Conservation (phyloP, 2,329 filamentous ascomycete genomes). For the Botrytis elliptica region DNA sequence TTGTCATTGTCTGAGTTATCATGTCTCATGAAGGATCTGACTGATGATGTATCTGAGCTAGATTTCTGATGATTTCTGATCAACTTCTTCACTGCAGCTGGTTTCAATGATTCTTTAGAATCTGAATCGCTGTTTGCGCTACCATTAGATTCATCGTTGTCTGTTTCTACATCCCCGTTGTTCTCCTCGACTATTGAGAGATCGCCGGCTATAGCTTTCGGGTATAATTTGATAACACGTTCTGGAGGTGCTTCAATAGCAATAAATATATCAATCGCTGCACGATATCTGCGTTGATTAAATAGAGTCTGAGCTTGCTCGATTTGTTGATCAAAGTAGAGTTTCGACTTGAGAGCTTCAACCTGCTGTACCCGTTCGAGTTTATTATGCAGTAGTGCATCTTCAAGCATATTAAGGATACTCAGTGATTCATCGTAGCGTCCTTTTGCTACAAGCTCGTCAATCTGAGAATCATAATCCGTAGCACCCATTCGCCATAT, state of each 20-base stretch:
- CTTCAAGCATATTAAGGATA: slow-evolving; percentile 83
- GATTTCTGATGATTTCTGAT: slow-evolving; percentile 39
- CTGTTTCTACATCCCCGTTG: slow-evolving; percentile 44
- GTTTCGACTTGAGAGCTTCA: slow-evolving; percentile 88
- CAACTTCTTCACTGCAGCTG: slow-evolving; percentile 45
- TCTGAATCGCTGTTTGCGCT: slow-evolving; percentile 45
- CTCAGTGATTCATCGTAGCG: slow-evolving; percentile 91
- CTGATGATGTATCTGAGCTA: slow-evolving; percentile 52
- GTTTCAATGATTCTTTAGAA: slow-evolving; percentile 34
- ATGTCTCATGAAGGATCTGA: slow-evolving; percentile 56
- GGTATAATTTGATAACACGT: slow-evolving; percentile 81
- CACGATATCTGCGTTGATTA: slow-evolving; percentile 74
- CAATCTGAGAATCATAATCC: slow-evolving; percentile 86
- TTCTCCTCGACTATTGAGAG: slow-evolving; percentile 61
- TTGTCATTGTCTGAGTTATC: slow-evolving; percentile 53
- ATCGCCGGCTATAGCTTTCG: slow-evolving; percentile 77
- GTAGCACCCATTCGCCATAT: slow-evolving; percentile 97
- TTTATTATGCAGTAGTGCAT: slow-evolving; percentile 84
- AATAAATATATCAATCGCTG: slow-evolving; percentile 87
- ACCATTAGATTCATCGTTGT: slow-evolving; percentile 42
- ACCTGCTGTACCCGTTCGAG: slow-evolving; percentile 75
- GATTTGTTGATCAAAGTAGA: slow-evolving; percentile 69
- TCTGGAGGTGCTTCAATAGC: slow-evolving; percentile 82
- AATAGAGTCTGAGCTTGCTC: slow-evolving; percentile 85
- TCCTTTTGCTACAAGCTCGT: slow-evolving; percentile 71